Evolutionary conservation across 2,329 filamentous ascomycete genomes (phyloP), one percentile per base, ranked within the genome.

Genomic region (Verticillium albo-atrum): DNA sequence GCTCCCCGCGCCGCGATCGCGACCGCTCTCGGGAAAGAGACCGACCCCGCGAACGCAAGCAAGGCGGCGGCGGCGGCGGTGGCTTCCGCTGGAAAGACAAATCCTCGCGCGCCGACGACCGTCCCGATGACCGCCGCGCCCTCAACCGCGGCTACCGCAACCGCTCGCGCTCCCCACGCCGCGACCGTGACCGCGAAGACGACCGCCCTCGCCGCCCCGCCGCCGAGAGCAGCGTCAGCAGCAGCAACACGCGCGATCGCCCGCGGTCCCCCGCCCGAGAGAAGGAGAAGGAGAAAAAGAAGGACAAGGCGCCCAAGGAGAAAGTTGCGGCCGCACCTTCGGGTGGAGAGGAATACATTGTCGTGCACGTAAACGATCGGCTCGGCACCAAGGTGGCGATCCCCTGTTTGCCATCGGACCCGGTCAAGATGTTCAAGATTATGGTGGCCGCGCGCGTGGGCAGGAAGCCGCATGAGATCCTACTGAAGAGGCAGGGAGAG

Each of bases 341-440:
- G 71, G 42, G 76, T 4, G 73, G 80, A 6, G 89, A 96, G 70
- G 89, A 92, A 59, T 96, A 97, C 89, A 97, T 98, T 66, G 85
- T 96, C 56, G 93, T 98, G 20, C 87, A 94, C 68, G 87, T 98
- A 70, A 98, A 98, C 72, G 94, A 98, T 74, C 85, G 94, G n/a
- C 79, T 98, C 35, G 94, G 94, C 14, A 97, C 94, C n/a, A 97
- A 97, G 70, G 91, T 93, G 17, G 89, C 91, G 57, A 95, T 98
- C 64, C 94, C 94, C 0, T 97, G 93, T 72, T 80, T 97, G 60
- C 88, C 91, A 1, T 89, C 87, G 3, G 94, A 98, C 75, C 88
- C 88, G 7, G 88, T 97, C 65, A 89, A 88, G 64, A 83, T 93
- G 62, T 92, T 97, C 78, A 97, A 97, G 77, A 88, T 92, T 54